A percentile compares a stretch with the other conserved stretches of the same genome.
Evolutionary conservation across 208 protist species (phyloP).

Genomic region (Angomonas ambiguus): DNA sequence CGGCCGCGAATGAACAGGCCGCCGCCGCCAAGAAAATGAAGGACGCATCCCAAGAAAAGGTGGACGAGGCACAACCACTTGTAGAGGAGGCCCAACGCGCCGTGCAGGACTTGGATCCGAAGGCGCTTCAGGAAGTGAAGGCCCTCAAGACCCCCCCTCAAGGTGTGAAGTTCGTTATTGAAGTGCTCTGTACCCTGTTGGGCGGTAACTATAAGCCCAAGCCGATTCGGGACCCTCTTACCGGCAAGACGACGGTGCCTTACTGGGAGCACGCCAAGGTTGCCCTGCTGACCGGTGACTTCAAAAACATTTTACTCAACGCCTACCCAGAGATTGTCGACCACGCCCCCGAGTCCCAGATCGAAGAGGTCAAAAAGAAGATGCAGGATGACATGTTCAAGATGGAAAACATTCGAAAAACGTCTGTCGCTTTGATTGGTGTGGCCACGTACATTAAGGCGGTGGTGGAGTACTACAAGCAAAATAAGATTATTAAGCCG

Average conservation of each 20-base stretch:
- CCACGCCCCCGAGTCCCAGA: conserved; percentile 77
- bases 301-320: conserved; percentile 85
- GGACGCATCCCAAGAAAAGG: conserved; percentile 94
- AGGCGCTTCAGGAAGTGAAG: conserved; percentile 94
- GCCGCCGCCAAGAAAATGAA: conserved; percentile 91
- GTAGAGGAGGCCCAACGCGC: conserved; percentile 93
- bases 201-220: conserved; percentile 86
- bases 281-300: conserved; percentile 80
- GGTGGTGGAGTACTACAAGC: conserved; percentile 97
- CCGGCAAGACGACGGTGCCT: conserved; percentile 72
- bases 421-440: conserved; percentile 87
- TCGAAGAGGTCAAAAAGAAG: conserved; percentile 95
- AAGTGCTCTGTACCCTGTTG: conserved; percentile 88
- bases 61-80: conserved; percentile 93
- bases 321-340: conserved; percentile 87
- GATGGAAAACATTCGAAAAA: conserved; percentile 91
- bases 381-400: conserved; percentile 92
- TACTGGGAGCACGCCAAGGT: conserved; percentile 94
- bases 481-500: conserved; percentile 95
- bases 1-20: conserved; percentile 86
- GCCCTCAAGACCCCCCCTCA: conserved; percentile 93
- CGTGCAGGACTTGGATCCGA: conserved; percentile 91
- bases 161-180: conserved; percentile 94
- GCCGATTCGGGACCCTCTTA: conserved; percentile 74
- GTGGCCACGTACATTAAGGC: conserved; percentile 97